These are phyloP conservation scores for Volutella citrinella DNA, from an alignment of 2,329 filamentous ascomycete genomes.

Conservation along the genomic window DNA sequence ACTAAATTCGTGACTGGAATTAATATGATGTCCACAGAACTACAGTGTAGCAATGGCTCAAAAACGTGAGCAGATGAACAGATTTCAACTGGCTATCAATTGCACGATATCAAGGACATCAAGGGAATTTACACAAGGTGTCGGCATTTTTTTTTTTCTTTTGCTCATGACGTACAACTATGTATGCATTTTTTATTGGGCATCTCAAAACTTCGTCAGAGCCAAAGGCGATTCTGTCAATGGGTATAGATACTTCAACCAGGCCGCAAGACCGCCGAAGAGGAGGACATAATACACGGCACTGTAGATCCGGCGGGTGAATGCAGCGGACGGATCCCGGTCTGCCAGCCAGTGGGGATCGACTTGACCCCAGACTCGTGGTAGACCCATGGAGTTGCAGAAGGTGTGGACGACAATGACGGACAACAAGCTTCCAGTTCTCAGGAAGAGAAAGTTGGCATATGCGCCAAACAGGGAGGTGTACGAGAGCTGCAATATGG, in stretches of 20 bases:
- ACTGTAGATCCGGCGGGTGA: constrained; percentile 56
- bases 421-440: constrained; percentile 77
- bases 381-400: constrained; percentile 90
- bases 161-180: too few species aligned
- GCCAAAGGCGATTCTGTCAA: constrained; percentile 57
- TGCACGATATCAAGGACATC: too few species aligned
- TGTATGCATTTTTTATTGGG: neutral
- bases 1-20: too few species aligned
- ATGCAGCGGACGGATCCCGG: constrained; percentile 19
- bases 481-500: constrained; percentile 81
- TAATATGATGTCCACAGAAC: too few species aligned
- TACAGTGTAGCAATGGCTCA: too few species aligned
- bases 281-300: constrained; percentile 76
- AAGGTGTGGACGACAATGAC: constrained; percentile 78
- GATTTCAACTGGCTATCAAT: too few species aligned
- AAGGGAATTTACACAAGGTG: too few species aligned
- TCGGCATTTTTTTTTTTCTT: too few species aligned
- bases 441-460: constrained; percentile 82
- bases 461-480: constrained; percentile 94
- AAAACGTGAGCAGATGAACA: too few species aligned
- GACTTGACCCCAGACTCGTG: constrained; percentile 78
- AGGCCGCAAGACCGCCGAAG: constrained; percentile 66
- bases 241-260: constrained; percentile 67
- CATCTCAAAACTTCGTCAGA: constrained; percentile 27
- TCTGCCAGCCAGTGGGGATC: constrained; percentile 45